phyloP scores from a whole-genome alignment of 148 eudicot species.

The Heliamphora exappendiculata region DNA sequence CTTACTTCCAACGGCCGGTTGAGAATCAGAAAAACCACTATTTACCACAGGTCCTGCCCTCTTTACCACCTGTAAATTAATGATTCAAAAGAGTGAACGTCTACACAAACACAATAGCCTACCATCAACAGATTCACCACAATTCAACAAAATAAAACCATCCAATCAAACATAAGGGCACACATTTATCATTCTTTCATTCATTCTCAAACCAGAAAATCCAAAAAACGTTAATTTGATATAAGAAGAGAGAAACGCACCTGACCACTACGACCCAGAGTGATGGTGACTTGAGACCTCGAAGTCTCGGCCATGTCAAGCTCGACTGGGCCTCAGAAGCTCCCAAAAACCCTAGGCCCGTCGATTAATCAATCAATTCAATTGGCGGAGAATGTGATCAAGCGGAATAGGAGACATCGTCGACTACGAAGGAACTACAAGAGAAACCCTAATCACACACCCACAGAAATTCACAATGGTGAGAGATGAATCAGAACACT shows the following conservation, averaged over 20 bases:
- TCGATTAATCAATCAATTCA: neutral
- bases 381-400: neutral
- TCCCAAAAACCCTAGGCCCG: conserved; percentile 2
- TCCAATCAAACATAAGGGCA: neutral
- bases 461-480: too few relatives aligned
- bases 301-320: neutral
- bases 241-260: conserved; percentile 18
- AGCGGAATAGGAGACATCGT: neutral
- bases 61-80: conserved; percentile 57
- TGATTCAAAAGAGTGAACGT: conserved; percentile 1
- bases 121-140: neutral
- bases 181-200: neutral
- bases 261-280: conserved; percentile 65
- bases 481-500: too few relatives aligned
- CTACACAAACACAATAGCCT: neutral
- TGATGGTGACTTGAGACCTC: conserved; percentile 21
- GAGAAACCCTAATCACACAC: too few relatives aligned
- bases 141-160: conserved; percentile 1
- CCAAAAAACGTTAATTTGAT: neutral
- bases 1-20: conserved; percentile 42
- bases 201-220: neutral
- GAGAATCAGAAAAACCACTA: conserved; percentile 26
- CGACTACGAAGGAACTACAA: neutral
- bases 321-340: neutral
- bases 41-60: conserved; percentile 41